Conservation (phyloP, 768 basidiomycete genomes). For the Xerocomellus amylosporus region DNA sequence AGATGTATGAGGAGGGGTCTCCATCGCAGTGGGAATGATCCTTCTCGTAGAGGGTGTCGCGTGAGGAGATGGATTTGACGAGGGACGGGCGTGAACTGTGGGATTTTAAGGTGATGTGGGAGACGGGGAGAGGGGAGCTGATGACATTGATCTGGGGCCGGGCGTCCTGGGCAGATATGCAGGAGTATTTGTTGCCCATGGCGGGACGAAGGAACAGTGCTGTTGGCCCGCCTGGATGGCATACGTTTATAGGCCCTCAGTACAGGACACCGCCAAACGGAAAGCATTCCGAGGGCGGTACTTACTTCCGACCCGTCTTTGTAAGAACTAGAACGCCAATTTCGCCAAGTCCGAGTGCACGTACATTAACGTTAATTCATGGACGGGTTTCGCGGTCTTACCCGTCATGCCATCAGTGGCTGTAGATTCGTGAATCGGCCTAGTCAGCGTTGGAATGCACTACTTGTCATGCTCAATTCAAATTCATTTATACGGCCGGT, state of each 20-base stretch:
- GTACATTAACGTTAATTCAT: neutral
- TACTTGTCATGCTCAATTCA: neutral
- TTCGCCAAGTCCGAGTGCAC: neutral
- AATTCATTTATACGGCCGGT: neutral
- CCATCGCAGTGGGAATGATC: slow-evolving; percentile 12
- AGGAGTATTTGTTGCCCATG: slow-evolving; percentile 35
- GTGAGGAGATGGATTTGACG: slow-evolving; percentile 38
- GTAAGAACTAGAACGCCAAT: neutral
- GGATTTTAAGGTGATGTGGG: slow-evolving; percentile 42
- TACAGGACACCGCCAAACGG: neutral
- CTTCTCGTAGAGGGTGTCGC: slow-evolving; percentile 40
- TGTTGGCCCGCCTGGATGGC: neutral
- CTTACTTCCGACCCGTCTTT: neutral
- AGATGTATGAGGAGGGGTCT: neutral
- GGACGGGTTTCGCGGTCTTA: slow-evolving; percentile 1
- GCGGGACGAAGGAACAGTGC: neutral
- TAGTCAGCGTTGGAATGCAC: slow-evolving; percentile 2
- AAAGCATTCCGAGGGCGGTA: neutral
- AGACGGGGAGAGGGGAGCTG: slow-evolving; percentile 11
- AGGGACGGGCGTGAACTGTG: slow-evolving; percentile 36
- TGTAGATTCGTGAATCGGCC: neutral
- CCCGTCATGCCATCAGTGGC: slow-evolving; percentile 5
- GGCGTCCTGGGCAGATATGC: slow-evolving; percentile 10
- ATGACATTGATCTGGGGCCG: slow-evolving; percentile 4
- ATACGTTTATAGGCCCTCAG: slow-evolving; percentile 18